Conservation (phyloP, 2,329 filamentous ascomycete genomes). For the Cladosporium phlei region DNA sequence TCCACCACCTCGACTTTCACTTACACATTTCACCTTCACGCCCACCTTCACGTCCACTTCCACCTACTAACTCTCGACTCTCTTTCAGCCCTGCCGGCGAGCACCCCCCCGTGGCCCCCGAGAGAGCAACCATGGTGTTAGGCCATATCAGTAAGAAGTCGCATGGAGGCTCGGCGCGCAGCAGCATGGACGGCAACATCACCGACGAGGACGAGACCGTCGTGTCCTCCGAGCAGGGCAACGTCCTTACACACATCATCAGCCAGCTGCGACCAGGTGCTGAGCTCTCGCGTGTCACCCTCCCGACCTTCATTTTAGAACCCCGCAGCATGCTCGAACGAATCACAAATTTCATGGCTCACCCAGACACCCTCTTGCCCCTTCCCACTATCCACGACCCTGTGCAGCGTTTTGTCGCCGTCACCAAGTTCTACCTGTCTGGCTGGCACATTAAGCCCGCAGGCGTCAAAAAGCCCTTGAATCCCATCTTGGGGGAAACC, state of each 20-base stretch:
- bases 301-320: slow-evolving; percentile 97
- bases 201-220: slow-evolving; percentile 59
- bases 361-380: slow-evolving; percentile 88
- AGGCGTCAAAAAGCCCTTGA: slow-evolving; percentile 96
- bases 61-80: neutral
- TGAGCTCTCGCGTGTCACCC: slow-evolving; percentile 86
- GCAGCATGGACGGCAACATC: slow-evolving; percentile 39
- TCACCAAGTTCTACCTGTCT: slow-evolving; percentile 96
- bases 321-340: slow-evolving; percentile 96
- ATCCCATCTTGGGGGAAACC: slow-evolving; percentile 90
- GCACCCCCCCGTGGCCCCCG: too few species aligned
- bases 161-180: slow-evolving; percentile 35
- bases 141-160: slow-evolving; percentile 46
- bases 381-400: slow-evolving; percentile 88
- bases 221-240: slow-evolving; percentile 89
- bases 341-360: slow-evolving; percentile 99
- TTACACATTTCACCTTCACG: neutral
- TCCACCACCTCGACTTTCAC: neutral
- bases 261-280: slow-evolving; percentile 93
- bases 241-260: slow-evolving; percentile 95
- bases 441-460: slow-evolving; percentile 98
- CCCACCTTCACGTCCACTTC: neutral
- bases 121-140: slow-evolving; percentile 46
- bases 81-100: neutral
- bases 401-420: slow-evolving; percentile 80